A percentile compares a stretch with the other conserved stretches of the same genome.
Conservation (phyloP, 2,329 filamentous ascomycete species). For the Botrytis hyacinthi region DNA sequence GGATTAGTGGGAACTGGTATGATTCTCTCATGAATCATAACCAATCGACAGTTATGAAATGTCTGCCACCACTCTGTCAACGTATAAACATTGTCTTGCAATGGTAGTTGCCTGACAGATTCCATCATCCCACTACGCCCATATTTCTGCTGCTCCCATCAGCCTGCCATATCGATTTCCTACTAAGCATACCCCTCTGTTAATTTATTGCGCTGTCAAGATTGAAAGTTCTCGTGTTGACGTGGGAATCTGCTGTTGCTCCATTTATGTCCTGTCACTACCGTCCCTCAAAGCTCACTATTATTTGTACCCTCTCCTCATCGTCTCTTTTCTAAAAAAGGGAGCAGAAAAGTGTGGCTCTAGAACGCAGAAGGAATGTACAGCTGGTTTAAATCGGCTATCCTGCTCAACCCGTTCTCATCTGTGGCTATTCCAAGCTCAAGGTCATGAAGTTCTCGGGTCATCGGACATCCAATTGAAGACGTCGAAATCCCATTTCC, state of each 20-base stretch:
- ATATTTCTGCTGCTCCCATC: neutral
- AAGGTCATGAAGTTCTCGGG: neutral
- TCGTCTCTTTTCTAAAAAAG: neutral
- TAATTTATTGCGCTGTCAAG: neutral
- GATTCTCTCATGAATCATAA: neutral
- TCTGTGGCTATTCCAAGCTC: neutral
- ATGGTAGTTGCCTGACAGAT: neutral
- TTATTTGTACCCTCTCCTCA: neutral
- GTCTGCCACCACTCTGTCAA: neutral
- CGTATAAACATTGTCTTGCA: neutral
- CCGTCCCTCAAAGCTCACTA: neutral
- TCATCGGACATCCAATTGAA: neutral
- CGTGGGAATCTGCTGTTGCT: neutral
- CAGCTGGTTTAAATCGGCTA: neutral
- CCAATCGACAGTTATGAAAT: neutral
- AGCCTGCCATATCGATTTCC: neutral
- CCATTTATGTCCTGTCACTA: neutral
- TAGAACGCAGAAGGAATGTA: neutral
- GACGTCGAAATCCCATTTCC: too few relatives aligned
- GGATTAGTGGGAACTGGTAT: neutral
- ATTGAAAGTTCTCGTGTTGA: neutral
- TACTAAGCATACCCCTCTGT: neutral
- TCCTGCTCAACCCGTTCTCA: fast-evolving
- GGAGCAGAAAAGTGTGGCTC: fast-evolving
- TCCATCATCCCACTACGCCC: neutral